These are phyloP conservation scores for Verbena officinalis DNA, from an alignment of 257 asterid species.

Conservation along the genomic window DNA sequence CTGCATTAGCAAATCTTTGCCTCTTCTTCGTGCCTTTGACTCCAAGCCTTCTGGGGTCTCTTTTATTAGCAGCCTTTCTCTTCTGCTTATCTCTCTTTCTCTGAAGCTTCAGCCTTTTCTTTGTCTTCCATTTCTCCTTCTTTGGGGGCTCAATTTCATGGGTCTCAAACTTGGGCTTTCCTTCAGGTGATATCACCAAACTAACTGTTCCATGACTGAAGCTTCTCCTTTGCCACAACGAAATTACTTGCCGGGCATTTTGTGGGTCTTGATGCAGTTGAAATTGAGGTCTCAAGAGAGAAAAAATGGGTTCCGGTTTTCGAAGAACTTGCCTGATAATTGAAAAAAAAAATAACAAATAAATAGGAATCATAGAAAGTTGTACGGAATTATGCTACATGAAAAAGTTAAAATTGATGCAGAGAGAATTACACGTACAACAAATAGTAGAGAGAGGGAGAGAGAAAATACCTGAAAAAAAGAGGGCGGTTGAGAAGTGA, in stretches of 20 bases:
- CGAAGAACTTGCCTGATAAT: conserved; percentile 40
- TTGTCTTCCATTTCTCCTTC: conserved; percentile 86
- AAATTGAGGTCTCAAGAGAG: conserved; percentile 28
- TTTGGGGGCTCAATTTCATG: conserved; percentile 72
- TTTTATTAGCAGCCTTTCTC: conserved; percentile 81
- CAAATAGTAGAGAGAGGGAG: neutral
- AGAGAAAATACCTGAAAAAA: conserved; percentile 26
- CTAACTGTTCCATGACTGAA: conserved; percentile 64
- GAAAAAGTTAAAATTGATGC: neutral
- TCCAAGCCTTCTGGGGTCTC: conserved; percentile 83
- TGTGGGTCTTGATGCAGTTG: conserved; percentile 27
- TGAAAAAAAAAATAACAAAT: neutral
- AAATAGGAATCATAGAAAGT: neutral
- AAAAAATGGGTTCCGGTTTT: conserved; percentile 31
- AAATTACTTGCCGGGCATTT: conserved; percentile 28
- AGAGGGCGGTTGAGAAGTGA: conserved; percentile 26
- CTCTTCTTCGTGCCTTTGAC: conserved; percentile 61
- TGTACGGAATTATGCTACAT: neutral
- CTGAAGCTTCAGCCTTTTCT: conserved; percentile 72
- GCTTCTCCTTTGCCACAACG: conserved; percentile 42
- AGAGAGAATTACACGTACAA: neutral
- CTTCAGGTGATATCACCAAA: conserved; percentile 72
- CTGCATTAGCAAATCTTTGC: conserved; percentile 74
- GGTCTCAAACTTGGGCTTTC: conserved; percentile 78
- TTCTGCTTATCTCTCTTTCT: conserved; percentile 67